Conservation (phyloP, 2,329 filamentous ascomycete species). For the Calonectria crousiana region DNA sequence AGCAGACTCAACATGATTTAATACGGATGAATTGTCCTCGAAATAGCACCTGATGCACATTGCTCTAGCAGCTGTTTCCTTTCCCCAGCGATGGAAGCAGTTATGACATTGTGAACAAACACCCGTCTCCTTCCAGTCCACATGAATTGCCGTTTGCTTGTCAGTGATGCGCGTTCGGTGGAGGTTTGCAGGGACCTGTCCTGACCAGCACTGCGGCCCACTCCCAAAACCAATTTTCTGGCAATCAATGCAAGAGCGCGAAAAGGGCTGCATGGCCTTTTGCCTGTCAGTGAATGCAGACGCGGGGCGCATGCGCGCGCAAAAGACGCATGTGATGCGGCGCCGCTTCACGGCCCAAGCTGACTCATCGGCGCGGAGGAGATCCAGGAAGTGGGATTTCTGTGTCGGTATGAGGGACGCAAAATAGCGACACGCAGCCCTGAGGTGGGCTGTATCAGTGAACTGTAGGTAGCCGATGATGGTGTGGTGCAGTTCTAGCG, state of each 20-base stretch:
- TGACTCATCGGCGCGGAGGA: constrained; percentile 17
- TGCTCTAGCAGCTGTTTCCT: neutral
- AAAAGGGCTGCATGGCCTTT: neutral
- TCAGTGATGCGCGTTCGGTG: constrained; percentile 5
- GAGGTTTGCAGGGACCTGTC: neutral
- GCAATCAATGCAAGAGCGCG: constrained; percentile 18
- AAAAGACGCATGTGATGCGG: constrained; percentile 21
- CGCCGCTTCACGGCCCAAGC: constrained; percentile 15
- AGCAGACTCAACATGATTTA: neutral
- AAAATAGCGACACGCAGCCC: constrained; percentile 21
- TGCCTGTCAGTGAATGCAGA: constrained; percentile 21
- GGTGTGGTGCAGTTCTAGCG: constrained; percentile 2
- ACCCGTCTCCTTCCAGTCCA: constrained; percentile 10
- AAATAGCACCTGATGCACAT: constrained; percentile 16
- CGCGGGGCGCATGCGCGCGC: constrained; percentile 26
- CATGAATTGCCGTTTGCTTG: neutral
- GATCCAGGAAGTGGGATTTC: neutral
- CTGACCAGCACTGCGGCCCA: neutral
- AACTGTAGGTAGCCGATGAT: constrained; percentile 10
- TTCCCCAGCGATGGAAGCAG: constrained; percentile 12
- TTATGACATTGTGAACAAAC: constrained; percentile 19
- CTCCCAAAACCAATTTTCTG: neutral
- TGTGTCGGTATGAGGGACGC: constrained; percentile 19
- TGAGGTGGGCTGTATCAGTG: constrained; percentile 19
- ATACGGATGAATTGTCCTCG: neutral